Evolutionary conservation across 164 flowering plant genomes (phyloP), one percentile per base, ranked within the genome.

Genomic region (Paratinospora sagittata): DNA sequence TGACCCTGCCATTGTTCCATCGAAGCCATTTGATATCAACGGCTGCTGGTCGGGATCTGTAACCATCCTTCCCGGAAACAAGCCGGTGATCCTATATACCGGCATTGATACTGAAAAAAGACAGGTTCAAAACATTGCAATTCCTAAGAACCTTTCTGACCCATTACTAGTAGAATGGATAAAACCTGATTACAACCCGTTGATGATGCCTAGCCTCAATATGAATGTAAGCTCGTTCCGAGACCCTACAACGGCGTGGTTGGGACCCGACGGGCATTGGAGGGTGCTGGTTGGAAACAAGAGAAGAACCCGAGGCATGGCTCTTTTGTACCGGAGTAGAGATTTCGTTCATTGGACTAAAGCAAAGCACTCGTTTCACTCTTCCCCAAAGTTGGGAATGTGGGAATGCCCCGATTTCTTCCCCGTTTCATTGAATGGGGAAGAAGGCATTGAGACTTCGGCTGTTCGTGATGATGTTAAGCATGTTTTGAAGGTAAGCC

Each of bases 351-450:
- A 75, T 0, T 93, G 98, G 98, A 63, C 55, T 1, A 82, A 81
- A 78, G 80, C 87, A 1, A 57, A 82, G 27, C 92, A 90, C 62
- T 92, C 95, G 0, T 26, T 93, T 14, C 97, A 93, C 71, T 86
- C 92, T 0, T 7, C 36, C 0, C 21, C 79, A 0, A 30, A 67
- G 0, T 85, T 89, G 0, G 98, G 98, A 0, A 93, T 85, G 87
- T 91, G 92, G 93, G 97, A 93, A 70, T 93, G 98, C 76, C 96
- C 96, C 0, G 98, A 93, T 68, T 91, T 91, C 67, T 93, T 27
- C 70, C 97, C 98, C 0, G 90, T 93, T 24, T 52, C 82, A 0
- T 3, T 74, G 37, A 6, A 45, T 0, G 82, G 83, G 3, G 36
- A 37, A 1, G 21, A 34, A 0, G 98, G 98, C n/a, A 26, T 92